Base-by-base conservation (phyloP, 345 rosid species). In the Raphanus sativus region DNA sequence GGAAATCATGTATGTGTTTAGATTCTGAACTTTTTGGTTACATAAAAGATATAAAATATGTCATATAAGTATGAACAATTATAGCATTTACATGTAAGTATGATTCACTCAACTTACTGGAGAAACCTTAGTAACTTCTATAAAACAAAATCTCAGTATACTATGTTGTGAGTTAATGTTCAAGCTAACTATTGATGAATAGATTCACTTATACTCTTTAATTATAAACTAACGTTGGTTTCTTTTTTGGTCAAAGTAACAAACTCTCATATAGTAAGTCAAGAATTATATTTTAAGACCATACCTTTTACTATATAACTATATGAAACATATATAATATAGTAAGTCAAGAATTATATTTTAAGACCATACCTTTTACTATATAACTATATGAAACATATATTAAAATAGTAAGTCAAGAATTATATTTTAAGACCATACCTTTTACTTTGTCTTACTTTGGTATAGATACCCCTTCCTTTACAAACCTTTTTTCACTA, bases 401-500 rank as follows among this genome's bases (percentile, higher is more conserved):
- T 21, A 21, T 21, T 21, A 8, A 69, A 6, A 40, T 60, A 48
- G 38, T 36, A 36, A 34, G 63, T 8, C 24, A 65, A 65, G 13
- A 56, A 45, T 54, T 5, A 30, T 71, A 65, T 71, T 65, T 55
- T 71, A 58, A 65, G 76, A 58, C 52, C 29, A 42, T 62, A 26
- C 50, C 8, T 36, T 54, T 33, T 38, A 40, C 52, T 73, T 61
- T 68, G 28, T 56, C 55, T 68, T 79, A 63, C 77, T 79, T 80
- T 28, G 75, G 75, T 62, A 65, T 70, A 33, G 34, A 79, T 79
- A 73, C 63, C 10, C 34, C 34, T 11, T 61, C 17, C 30, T 58
- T 65, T 45, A 72, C 69, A 52, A 60, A 5, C 13, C 58, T 48
- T 1, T 68, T 73, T 69, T 33, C 67, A 32, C 50, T 40, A 24